Percentiles rank a stretch among this genome's conserved stretches.
These are phyloP conservation scores for Herpetomonas tarakana DNA, from an alignment of 208 protist genomes.

Conservation along the genomic window DNA sequence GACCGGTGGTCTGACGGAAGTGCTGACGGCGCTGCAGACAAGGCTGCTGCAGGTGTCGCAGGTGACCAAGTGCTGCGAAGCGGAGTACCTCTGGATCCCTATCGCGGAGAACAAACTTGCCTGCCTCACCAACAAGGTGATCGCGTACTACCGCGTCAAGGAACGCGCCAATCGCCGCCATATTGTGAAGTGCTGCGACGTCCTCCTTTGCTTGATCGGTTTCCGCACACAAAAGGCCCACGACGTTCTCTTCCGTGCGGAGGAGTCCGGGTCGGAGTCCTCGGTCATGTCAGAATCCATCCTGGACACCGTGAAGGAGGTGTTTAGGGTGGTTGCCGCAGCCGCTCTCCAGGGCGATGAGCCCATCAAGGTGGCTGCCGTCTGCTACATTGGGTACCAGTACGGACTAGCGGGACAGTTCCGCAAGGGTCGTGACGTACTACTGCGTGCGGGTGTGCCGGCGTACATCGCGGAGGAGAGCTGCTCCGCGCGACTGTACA, in stretches of 20 bases:
- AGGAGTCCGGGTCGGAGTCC: constrained; percentile 13
- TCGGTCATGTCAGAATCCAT: constrained; percentile 50
- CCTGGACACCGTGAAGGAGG: constrained; percentile 46
- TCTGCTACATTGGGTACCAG: constrained; percentile 77
- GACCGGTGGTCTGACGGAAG: constrained; percentile 38
- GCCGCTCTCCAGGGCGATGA: constrained; percentile 23
- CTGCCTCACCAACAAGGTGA: constrained; percentile 44
- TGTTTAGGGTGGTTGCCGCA: constrained; percentile 36
- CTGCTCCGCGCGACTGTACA: constrained; percentile 26
- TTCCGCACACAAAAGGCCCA: constrained; percentile 67
- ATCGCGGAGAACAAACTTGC: constrained; percentile 68
- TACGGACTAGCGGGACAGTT: constrained; percentile 68
- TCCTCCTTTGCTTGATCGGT: constrained; percentile 69
- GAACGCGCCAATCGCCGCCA: constrained; percentile 15
- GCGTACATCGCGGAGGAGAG: constrained; percentile 25
- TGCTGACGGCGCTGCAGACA: constrained; percentile 45
- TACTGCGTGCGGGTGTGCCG: constrained; percentile 57
- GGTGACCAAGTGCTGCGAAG: constrained; percentile 29
- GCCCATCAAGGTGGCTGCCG: constrained; percentile 24
- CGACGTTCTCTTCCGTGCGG: constrained; percentile 46
- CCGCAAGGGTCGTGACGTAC: constrained; percentile 64
- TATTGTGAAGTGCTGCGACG: constrained; percentile 38
- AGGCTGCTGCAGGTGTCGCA: constrained; percentile 56
- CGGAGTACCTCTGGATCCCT: constrained; percentile 55
- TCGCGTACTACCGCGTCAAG: constrained; percentile 60